Conservation (phyloP, 208 protist genomes). For the Lotmaria passim region DNA sequence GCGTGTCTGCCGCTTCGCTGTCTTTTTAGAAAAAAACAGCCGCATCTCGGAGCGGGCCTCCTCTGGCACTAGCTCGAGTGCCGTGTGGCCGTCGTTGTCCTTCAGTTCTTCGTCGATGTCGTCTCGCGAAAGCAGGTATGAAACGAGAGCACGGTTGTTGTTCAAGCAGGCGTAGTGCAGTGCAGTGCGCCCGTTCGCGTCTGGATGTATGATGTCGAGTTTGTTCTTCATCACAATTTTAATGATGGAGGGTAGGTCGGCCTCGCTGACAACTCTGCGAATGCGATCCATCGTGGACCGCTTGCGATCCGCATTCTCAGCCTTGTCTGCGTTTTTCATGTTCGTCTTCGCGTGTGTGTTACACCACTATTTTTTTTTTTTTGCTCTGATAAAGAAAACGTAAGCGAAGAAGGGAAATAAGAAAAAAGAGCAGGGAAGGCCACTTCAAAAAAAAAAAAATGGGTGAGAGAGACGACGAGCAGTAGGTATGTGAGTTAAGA, state of each 20-base stretch:
- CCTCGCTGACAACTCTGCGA: slow-evolving; percentile 13
- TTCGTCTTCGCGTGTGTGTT: neutral
- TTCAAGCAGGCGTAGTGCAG: slow-evolving; percentile 77
- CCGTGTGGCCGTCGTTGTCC: slow-evolving; percentile 63
- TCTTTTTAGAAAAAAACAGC: slow-evolving; percentile 62
- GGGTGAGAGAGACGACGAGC: no score
- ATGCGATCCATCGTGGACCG: slow-evolving; percentile 29
- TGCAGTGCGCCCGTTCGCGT: slow-evolving; percentile 62
- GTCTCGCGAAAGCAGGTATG: slow-evolving; percentile 50
- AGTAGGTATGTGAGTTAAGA: no score
- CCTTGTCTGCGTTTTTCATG: neutral
- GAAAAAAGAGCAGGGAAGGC: no score
- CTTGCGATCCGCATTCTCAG: slow-evolving; percentile 1
- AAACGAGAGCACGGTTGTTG: slow-evolving; percentile 41
- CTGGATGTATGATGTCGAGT: slow-evolving; percentile 57
- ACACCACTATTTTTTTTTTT: no score
- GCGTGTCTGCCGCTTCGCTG: slow-evolving; percentile 43
- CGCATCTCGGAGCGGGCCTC: slow-evolving; percentile 42
- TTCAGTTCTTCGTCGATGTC: slow-evolving; percentile 46
- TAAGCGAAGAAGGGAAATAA: no score
- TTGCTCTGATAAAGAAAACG: no score
- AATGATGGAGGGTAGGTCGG: slow-evolving; percentile 49
- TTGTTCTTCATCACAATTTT: slow-evolving; percentile 55
- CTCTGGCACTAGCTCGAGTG: slow-evolving; percentile 56
- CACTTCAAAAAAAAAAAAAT: no score